These are phyloP conservation scores for Raphidocelis subcapitata DNA, from an alignment of 139 green algal genomes.

Conservation along the genomic window DNA sequence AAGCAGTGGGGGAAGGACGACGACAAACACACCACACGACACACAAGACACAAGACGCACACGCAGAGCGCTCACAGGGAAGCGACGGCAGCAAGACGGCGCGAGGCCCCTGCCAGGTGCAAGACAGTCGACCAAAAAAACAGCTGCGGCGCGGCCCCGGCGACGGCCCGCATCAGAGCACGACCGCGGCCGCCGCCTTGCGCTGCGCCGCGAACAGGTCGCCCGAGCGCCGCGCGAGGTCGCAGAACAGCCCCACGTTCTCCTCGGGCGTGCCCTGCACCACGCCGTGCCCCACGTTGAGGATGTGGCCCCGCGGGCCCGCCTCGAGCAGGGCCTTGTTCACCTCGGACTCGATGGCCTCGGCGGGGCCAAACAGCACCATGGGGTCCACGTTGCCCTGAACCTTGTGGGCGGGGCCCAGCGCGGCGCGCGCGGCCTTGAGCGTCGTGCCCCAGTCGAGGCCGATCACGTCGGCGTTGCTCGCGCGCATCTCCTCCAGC, in stretches of 20 bases:
- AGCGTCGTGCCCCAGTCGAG: constrained; percentile 92
- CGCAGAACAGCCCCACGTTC: constrained; percentile 84
- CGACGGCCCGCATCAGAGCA: too few species aligned
- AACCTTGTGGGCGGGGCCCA: constrained; percentile 52
- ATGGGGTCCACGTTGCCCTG: constrained; percentile 94
- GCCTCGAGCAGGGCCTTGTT: constrained; percentile 54
- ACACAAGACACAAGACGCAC: too few species aligned
- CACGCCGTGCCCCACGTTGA: constrained; percentile 96
- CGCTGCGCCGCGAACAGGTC: constrained; percentile 27
- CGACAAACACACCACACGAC: too few species aligned
- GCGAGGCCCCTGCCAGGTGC: too few species aligned
- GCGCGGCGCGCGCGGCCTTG: constrained; percentile 49
- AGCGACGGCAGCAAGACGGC: too few species aligned
- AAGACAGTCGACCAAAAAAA: too few species aligned
- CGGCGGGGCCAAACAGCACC: constrained; percentile 84
- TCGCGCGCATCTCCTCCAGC: constrained; percentile 63
- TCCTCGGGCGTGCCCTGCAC: constrained; percentile 87
- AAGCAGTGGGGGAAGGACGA: too few species aligned
- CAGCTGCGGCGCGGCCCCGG: too few species aligned
- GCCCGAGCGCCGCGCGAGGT: constrained; percentile 74
- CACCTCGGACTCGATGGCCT: constrained; percentile 53
- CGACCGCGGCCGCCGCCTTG: background rate
- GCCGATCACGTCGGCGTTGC: constrained; percentile 83
- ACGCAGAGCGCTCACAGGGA: too few species aligned
- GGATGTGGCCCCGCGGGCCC: constrained; percentile 79